phyloP scores from a whole-genome alignment of 2,329 filamentous ascomycete species.

The Thermothelomyces thermophilus region DNA sequence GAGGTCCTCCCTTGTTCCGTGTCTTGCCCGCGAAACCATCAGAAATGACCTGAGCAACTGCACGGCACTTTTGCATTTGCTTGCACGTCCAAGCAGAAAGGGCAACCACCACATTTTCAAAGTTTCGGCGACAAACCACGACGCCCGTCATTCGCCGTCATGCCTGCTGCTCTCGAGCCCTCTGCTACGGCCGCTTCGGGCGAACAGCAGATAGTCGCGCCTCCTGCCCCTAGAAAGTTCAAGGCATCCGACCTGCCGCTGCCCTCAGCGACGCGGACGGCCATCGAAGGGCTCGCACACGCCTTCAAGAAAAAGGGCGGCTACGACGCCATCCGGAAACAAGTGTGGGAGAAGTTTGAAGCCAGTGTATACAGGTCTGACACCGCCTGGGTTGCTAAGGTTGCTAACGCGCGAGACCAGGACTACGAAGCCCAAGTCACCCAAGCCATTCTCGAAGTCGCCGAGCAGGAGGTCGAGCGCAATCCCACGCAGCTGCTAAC shows the following conservation, averaged over 20 bases:
- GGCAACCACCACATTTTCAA: not conserved
- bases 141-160: slow-evolving; percentile 3
- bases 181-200: slow-evolving; percentile 2
- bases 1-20: not conserved
- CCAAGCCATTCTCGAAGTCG: slow-evolving; percentile 60
- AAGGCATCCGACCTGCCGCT: slow-evolving; percentile 71
- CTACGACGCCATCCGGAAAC: slow-evolving; percentile 71
- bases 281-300: slow-evolving; percentile 69
- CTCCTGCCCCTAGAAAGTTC: slow-evolving; percentile 36
- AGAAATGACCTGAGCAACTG: slow-evolving; percentile 9
- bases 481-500: slow-evolving; percentile 66
- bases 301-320: slow-evolving; percentile 82
- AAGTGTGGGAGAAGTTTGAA: slow-evolving; percentile 69
- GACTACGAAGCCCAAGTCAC: slow-evolving; percentile 63
- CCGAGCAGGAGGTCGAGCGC: slow-evolving; percentile 66
- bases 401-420: slow-evolving; percentile 34
- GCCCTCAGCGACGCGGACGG: slow-evolving; percentile 62
- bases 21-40: not conserved
- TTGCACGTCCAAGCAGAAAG: not conserved
- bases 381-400: too few relatives aligned
- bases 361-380: slow-evolving; percentile 48
- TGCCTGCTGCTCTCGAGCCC: slow-evolving; percentile 14
- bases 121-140: not conserved
- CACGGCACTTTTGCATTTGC: not conserved
- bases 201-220: slow-evolving; percentile 3